Conservation (phyloP, 129 eudicot genomes). For the Rutidosis leptorrhynchoides region DNA sequence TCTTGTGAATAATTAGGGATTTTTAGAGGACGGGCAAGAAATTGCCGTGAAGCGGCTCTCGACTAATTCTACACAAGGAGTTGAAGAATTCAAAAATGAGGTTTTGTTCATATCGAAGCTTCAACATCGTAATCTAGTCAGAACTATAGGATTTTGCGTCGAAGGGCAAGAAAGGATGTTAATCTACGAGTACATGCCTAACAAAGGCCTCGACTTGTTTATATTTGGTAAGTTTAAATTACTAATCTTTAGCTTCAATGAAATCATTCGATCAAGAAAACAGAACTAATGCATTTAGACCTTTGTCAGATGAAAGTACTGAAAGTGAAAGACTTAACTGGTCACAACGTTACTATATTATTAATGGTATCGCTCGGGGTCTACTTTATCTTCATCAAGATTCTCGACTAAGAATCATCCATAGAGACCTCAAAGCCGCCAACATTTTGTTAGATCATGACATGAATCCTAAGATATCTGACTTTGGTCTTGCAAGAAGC, state of each 20-base stretch:
- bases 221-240: conserved; percentile 42
- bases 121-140: conserved; percentile 43
- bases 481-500: conserved; percentile 54
- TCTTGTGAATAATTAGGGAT: conserved; percentile 36
- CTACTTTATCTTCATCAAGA: conserved; percentile 55
- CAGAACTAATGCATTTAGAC: background rate
- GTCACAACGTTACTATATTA: conserved; percentile 41
- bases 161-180: conserved; percentile 49
- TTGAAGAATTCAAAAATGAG: conserved; percentile 29
- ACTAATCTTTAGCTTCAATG: no score
- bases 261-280: background rate
- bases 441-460: conserved; percentile 47
- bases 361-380: conserved; percentile 48
- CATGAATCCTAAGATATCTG: conserved; percentile 51
- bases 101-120: background rate
- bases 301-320: conserved; percentile 25
- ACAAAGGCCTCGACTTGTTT: conserved; percentile 50
- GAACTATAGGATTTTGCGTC: conserved; percentile 52
- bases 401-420: conserved; percentile 44
- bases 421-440: conserved; percentile 51
- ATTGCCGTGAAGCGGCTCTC: conserved; percentile 57
- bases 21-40: conserved; percentile 43
- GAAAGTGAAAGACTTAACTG: conserved; percentile 29
- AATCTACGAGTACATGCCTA: conserved; percentile 58
- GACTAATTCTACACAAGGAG: background rate